Evolutionary conservation across 2,329 filamentous ascomycete genomes (phyloP).

Genomic region (Fonsecaea multimorphosa): DNA sequence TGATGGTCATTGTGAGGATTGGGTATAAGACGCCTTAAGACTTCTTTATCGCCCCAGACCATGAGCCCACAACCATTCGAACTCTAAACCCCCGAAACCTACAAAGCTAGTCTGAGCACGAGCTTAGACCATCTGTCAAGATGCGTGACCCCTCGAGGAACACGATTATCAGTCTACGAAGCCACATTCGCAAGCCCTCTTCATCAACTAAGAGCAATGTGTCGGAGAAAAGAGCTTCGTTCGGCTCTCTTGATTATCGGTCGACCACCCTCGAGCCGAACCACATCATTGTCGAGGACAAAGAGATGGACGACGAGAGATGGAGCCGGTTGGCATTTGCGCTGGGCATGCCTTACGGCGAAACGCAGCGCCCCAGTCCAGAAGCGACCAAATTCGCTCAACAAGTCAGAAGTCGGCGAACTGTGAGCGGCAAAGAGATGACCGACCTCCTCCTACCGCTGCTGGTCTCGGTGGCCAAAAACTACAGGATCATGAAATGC

Average conservation of each 20-base stretch:
- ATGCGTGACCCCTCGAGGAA: conserved; percentile 15
- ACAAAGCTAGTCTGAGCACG: neutral
- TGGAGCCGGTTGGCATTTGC: conserved; percentile 37
- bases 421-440: conserved; percentile 26
- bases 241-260: conserved; percentile 30
- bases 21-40: neutral
- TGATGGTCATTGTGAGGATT: neutral
- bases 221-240: conserved; percentile 9
- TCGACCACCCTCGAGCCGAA: conserved; percentile 34
- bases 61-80: neutral
- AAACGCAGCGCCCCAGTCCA: conserved; percentile 23
- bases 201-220: conserved; percentile 10
- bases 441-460: conserved; percentile 29
- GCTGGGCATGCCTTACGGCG: conserved; percentile 32
- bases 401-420: conserved; percentile 28
- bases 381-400: conserved; percentile 31
- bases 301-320: conserved; percentile 34
- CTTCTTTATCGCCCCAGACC: neutral
- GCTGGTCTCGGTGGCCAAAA: conserved; percentile 27
- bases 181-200: conserved; percentile 20
- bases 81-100: neutral
- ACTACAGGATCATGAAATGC: conserved; percentile 29
- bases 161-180: conserved; percentile 3
- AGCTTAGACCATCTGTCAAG: neutral
- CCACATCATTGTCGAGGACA: conserved; percentile 33